Evolutionary conservation across 805 yeast species (phyloP).

Genomic region (Yarrowia yakushimensis): DNA sequence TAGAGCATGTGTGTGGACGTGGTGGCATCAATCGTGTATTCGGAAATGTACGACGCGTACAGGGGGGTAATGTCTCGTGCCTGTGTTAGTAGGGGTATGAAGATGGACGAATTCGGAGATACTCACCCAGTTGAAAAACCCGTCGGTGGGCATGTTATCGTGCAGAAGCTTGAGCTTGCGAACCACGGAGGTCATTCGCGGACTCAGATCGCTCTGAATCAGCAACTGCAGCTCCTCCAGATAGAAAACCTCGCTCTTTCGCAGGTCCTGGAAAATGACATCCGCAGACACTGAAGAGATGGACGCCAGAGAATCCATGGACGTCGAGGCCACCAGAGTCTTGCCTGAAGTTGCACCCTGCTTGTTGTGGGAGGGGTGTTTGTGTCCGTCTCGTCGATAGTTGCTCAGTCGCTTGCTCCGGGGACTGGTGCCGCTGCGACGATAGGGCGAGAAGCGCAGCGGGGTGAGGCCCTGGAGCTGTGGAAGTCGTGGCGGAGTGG

Average conservation of each 20-base stretch:
- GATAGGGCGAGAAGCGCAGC: slow-evolving; percentile 22
- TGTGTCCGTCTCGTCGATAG: background rate
- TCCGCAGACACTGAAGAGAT: background rate
- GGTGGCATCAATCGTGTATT: background rate
- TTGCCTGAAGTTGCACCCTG: background rate
- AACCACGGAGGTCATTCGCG: background rate
- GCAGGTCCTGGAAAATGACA: background rate
- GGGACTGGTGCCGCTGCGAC: background rate
- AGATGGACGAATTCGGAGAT: background rate
- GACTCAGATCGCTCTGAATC: slow-evolving; percentile 17
- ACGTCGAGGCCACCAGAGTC: background rate
- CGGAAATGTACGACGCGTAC: background rate
- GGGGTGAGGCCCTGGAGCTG: slow-evolving; percentile 23
- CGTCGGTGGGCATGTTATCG: slow-evolving; percentile 16
- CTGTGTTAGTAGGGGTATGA: background rate
- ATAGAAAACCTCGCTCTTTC: background rate
- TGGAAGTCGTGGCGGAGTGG: slow-evolving; percentile 21
- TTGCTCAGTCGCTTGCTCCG: slow-evolving; percentile 6
- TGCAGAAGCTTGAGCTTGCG: slow-evolving; percentile 7
- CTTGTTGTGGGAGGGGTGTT: background rate
- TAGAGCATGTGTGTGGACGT: slow-evolving; percentile 11
- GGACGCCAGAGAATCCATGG: slow-evolving; percentile 11
- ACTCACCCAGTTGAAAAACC: slow-evolving; percentile 21
- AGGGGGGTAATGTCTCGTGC: slow-evolving; percentile 14
- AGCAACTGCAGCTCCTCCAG: slow-evolving; percentile 16